Conservation (phyloP, 306 rosid genomes). For the cucumber (Cucumis sativus) region DNA sequence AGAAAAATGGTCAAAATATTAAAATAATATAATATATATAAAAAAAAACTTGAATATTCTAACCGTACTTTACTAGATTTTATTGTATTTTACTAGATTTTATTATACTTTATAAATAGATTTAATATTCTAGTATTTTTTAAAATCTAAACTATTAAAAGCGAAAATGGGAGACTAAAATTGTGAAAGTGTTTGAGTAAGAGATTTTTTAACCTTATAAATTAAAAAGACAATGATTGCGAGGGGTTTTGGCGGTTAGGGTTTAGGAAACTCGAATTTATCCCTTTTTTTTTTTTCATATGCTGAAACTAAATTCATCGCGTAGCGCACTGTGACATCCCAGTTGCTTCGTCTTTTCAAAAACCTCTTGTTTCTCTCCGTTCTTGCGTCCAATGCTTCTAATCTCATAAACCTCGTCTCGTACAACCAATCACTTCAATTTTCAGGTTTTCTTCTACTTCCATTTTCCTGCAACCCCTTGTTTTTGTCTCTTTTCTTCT, state of each 20-base stretch:
- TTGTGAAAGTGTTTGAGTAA: too few species aligned
- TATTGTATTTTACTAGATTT: too few species aligned
- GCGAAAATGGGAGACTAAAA: too few species aligned
- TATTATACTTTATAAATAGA: too few species aligned
- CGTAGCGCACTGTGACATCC: background rate
- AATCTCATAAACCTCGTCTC: background rate
- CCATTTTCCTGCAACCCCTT: background rate
- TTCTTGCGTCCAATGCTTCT: background rate
- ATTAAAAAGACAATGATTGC: slow-evolving; percentile 7
- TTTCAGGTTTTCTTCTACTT: background rate
- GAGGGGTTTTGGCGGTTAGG: slow-evolving; percentile 39
- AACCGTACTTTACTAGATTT: too few species aligned
- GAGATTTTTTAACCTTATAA: too few species aligned
- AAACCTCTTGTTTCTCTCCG: background rate
- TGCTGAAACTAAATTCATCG: background rate
- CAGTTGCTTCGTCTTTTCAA: background rate
- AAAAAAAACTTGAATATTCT: too few species aligned
- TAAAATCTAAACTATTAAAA: too few species aligned
- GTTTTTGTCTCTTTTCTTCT: background rate
- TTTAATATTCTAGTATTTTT: too few species aligned
- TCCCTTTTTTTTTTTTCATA: background rate
- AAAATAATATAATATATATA: too few species aligned
- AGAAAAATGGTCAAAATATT: too few species aligned
- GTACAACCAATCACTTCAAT: background rate
- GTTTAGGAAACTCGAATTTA: slow-evolving; percentile 12